These are phyloP conservation scores for Clavispora fructus DNA, from an alignment of 805 yeast genomes.

Conservation along the genomic window DNA sequence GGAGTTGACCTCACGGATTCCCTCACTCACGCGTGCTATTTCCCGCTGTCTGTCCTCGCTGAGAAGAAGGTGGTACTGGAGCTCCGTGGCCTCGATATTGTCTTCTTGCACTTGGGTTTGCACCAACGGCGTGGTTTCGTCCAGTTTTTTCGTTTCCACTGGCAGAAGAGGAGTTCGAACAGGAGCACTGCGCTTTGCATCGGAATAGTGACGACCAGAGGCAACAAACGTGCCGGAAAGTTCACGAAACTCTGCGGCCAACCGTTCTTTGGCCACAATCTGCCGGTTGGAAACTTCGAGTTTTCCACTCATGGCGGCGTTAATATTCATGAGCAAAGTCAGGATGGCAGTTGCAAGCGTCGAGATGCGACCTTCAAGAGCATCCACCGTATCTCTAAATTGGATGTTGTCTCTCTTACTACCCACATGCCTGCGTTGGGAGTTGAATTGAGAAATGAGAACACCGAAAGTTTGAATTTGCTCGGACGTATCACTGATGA, in stretches of 20 bases:
- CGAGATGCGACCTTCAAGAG: slow-evolving; percentile 25
- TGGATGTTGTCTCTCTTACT: slow-evolving; percentile 42
- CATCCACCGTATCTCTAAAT: slow-evolving; percentile 33
- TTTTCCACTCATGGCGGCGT: slow-evolving; percentile 21
- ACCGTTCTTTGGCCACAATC: slow-evolving; percentile 44
- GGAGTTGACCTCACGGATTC: slow-evolving; percentile 78
- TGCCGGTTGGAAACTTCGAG: slow-evolving; percentile 35
- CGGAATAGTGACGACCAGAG: slow-evolving; percentile 44
- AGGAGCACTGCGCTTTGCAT: slow-evolving; percentile 33
- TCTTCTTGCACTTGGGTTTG: slow-evolving; percentile 32
- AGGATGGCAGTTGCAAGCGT: slow-evolving; percentile 29
- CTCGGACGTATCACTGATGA: slow-evolving; percentile 31
- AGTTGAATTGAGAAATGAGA: slow-evolving; percentile 47
- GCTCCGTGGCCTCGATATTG: slow-evolving; percentile 40
- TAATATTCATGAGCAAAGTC: slow-evolving; percentile 26
- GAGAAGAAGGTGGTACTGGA: slow-evolving; percentile 58
- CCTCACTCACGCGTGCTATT: slow-evolving; percentile 65
- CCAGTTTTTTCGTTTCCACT: slow-evolving; percentile 10
- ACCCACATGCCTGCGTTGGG: slow-evolving; percentile 47
- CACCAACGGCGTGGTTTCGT: slow-evolving; percentile 38
- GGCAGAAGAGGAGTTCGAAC: slow-evolving; percentile 8
- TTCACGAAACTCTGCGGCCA: slow-evolving; percentile 51
- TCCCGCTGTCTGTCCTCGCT: slow-evolving; percentile 73
- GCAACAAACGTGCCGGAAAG: slow-evolving; percentile 42
- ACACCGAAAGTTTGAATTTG: slow-evolving; percentile 44